Evolutionary conservation across 1,284 basidiomycete species (phyloP), one percentile per base, ranked within the genome.

Genomic region (Ceratobasidium sp.): DNA sequence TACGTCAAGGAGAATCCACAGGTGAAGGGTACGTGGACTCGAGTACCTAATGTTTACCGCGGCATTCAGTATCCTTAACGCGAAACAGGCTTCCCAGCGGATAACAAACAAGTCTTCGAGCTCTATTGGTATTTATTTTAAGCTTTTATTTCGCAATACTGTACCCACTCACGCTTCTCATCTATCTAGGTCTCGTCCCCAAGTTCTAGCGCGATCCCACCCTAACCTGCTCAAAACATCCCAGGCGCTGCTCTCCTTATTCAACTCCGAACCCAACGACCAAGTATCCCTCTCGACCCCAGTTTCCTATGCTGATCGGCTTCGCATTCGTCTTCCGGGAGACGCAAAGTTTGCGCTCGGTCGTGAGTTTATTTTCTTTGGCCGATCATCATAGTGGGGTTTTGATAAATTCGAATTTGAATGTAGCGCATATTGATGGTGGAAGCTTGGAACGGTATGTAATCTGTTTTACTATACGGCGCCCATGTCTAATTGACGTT

Each of bases 381-480:
- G 23, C 21, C 38, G 43, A 16, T 35, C 21, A 59, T 58, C 44
- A 21, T 21, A 41, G 8, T 38, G 11, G 13, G 41, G 30, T 35
- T 13, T 32, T 55, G n/a, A 50, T n/a, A 23, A 38, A 23, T 71
- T 14, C 66, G 23, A 73, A 47, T 50, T 87, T 88, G 75, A 81
- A 83, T 0, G 82, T 94, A 2, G 91, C 92, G 3, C 92, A 95
- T 77, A 84, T 92, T 58, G 93, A 95, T 78, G 90, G 89, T 0
- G 92, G 92, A 0, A 85, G 87, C 4, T 82, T 93, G 0, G 47
- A 59, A 49, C 47, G 55, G 32, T 28, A 44, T 21, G 44, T 59
- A 28, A 23, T 2, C 14, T 32, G 7, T 14, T 54, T 9, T 16
- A 14, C 43, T 32, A 38, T 58, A 18, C 38, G 54, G 49, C 44